Evolutionary conservation across 1,284 basidiomycete species (phyloP).

Genomic region (Pisolithus thermaeus): DNA sequence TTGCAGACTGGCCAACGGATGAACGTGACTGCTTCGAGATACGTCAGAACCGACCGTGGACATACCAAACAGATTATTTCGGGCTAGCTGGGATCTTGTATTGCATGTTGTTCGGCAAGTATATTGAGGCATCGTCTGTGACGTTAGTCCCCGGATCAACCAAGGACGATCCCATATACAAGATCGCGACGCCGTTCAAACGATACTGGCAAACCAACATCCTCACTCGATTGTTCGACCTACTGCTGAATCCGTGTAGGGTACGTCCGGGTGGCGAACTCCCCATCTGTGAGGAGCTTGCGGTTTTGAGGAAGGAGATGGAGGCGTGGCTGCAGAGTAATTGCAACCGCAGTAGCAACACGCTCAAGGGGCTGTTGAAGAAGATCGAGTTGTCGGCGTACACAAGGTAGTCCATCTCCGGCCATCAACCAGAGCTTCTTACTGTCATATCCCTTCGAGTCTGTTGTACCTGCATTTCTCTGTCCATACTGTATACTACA

Average conservation of each 20-base stretch:
- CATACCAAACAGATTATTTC: conserved; percentile 93
- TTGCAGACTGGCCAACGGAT: conserved; percentile 86
- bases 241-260: conserved; percentile 75
- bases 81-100: conserved; percentile 91
- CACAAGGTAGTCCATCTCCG: conserved; percentile 15
- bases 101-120: conserved; percentile 95
- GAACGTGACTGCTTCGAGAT: conserved; percentile 90
- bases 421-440: too few species aligned
- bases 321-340: conserved; percentile 80
- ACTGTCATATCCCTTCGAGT: too few species aligned
- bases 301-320: conserved; percentile 68
- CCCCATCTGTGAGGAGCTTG: conserved; percentile 70
- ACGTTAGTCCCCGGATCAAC: conserved; percentile 30
- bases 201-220: conserved; percentile 93
- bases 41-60: conserved; percentile 80
- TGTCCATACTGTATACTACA: too few species aligned
- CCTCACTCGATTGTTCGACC: conserved; percentile 83
- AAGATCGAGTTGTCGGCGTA: conserved; percentile 61
- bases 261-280: conserved; percentile 50
- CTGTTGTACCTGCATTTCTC: too few species aligned
- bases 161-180: conserved; percentile 40
- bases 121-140: conserved; percentile 72
- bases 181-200: conserved; percentile 76
- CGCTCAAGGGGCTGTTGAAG: conserved; percentile 78
- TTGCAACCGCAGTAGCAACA: conserved; percentile 84